Base-by-base conservation (phyloP, 73 alveolate species). In the Uronychia setigera region DNA sequence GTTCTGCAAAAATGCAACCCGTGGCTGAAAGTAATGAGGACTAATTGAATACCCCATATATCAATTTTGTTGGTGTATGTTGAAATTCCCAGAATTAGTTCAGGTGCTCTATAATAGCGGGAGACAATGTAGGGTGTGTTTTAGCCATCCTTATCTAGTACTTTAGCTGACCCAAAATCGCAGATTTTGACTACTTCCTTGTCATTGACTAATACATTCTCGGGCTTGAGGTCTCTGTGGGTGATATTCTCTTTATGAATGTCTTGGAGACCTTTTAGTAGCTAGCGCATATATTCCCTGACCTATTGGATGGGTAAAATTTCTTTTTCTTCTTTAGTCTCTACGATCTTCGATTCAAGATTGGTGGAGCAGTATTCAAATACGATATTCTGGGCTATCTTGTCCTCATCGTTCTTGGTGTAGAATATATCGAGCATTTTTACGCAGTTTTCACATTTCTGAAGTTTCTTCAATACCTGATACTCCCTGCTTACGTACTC, bases 341-440 rank as follows among this genome's bases (percentile, higher is more conserved):
- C 88, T 32, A 87, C 81, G 60, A 97, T 94, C 85, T 88, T 86
- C 32, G 86, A 89, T 92, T 95, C 99, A 9, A 98, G 93, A 88
- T 91, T 94, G 30, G 88, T 91, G n/a, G 94, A 83, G 87, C 98
- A 94, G 91, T 78, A 96, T 87, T 98, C 99, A 82, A 98, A 94
- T 25, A 98, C 98, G 26, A 98, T 80, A 87, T 97, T 96, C 88
- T 97, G 96, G 34, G 96, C 96, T 31, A 95, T 82, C 87, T 97
- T 96, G 86, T 93, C 95, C 60, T 95, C 98, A 27, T 97, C 98
- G 59, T 91, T 96, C 84, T 91, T 87, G 31, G 99, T 81, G 92
- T 97, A 97, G 92, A 91, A 97, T 27, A 96, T 90, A 90, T 93
- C 99, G 29, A 94, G 91, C 75, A 96, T 87, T 85, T 93, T 84